A percentile compares a stretch with the other conserved stretches of the same genome.
Evolutionary conservation across 2,329 filamentous ascomycete genomes (phyloP).

Genomic region (Aschersonia sp.): DNA sequence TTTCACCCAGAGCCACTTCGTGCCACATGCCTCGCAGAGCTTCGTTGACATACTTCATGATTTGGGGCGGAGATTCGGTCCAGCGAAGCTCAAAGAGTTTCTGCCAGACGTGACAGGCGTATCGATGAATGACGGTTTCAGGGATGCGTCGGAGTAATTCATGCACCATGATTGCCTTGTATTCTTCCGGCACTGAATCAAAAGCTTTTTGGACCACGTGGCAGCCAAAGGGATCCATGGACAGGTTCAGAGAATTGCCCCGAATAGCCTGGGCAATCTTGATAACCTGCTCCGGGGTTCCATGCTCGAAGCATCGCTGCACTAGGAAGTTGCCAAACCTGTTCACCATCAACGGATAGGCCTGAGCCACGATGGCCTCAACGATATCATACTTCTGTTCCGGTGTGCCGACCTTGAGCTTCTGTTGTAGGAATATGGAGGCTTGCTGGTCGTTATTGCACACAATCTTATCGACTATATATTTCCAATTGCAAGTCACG

Average conservation of each 20-base stretch:
- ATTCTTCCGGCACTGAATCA: constrained; percentile 91
- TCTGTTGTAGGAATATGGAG: constrained; percentile 96
- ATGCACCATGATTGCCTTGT: constrained; percentile 98
- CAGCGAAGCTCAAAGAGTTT: constrained; percentile 97
- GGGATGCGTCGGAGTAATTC: constrained; percentile 89
- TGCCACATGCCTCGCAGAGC: constrained; percentile 96
- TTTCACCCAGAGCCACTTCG: constrained; percentile 92
- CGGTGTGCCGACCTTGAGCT: constrained; percentile 87
- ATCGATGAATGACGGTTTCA: constrained; percentile 95
- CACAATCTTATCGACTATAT: constrained; percentile 98
- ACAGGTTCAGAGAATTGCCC: constrained; percentile 83
- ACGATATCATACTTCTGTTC: constrained; percentile 98
- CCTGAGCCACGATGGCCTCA: constrained; percentile 86
- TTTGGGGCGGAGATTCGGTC: constrained; percentile 87
- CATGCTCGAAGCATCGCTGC: constrained; percentile 97
- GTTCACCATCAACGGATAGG: constrained; percentile 94
- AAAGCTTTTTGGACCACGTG: constrained; percentile 98
- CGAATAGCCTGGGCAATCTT: constrained; percentile 90
- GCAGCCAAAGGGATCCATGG: constrained; percentile 97
- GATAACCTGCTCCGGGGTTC: constrained; percentile 84
- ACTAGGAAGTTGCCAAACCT: constrained; percentile 97
- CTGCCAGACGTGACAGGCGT: constrained; percentile 98
- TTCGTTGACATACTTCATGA: constrained; percentile 98
- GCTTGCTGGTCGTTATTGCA: constrained; percentile 99
- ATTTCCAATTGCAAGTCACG: constrained; percentile 97